These are phyloP conservation scores for Fraxinus albicans DNA, from an alignment of 305 asterid species.

Conservation along the genomic window DNA sequence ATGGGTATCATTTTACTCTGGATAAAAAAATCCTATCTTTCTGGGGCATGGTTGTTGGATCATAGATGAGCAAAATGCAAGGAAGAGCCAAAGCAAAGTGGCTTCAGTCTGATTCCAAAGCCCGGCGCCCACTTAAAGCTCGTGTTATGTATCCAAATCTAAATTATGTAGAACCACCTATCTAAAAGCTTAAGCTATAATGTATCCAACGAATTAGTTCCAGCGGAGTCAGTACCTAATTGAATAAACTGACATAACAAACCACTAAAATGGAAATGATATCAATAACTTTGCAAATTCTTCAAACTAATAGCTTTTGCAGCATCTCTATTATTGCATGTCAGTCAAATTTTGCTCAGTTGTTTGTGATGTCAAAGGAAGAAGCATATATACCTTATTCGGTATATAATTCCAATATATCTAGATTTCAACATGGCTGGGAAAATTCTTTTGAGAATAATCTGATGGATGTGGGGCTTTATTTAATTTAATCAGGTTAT, in stretches of 20 bases:
- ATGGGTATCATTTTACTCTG: background rate
- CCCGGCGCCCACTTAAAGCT: background rate
- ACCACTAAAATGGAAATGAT: background rate
- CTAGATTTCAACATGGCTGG: background rate
- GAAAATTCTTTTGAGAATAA: background rate
- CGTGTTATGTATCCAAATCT: background rate
- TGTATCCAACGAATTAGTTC: background rate
- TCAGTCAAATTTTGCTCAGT: background rate
- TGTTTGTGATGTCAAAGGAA: background rate
- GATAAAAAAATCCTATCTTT: background rate
- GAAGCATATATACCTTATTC: background rate
- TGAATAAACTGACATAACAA: background rate
- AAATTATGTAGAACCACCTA: background rate
- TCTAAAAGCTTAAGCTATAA: background rate
- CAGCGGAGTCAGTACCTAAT: background rate
- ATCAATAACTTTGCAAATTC: background rate
- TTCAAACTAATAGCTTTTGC: background rate
- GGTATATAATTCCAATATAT: background rate
- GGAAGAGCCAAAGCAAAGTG: background rate
- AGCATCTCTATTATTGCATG: background rate
- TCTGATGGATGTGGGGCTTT: background rate
- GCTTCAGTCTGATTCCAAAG: background rate
- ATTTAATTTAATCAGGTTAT: background rate
- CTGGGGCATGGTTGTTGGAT: background rate
- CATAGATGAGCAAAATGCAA: background rate